Base-by-base conservation (phyloP, 768 basidiomycete genomes). In the Gautieria morchelliformis region DNA sequence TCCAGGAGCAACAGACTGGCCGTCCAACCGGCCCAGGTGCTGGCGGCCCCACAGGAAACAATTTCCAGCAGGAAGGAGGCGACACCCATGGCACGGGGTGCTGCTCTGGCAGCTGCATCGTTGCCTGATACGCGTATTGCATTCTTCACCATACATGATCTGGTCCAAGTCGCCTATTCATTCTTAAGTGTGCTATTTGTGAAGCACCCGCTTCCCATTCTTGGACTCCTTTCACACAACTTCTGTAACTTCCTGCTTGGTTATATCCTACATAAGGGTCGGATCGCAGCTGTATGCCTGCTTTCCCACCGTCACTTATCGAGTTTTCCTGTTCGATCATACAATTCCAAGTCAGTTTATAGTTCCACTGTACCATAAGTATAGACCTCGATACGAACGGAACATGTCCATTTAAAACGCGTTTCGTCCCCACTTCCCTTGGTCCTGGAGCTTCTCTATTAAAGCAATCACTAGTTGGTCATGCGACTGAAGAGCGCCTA, bases 1-100 rank as follows among this genome's bases (percentile, higher is more conserved):
- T 57, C 22, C 58, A 88, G 87, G 86, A 88, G 64, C 86, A 87
- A 71, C 83, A 87, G 73, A 85, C 82, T 17, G 87, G 87, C 20
- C 83, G 87, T 57, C 85, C 86, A 4, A 74, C 59, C 27, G 56
- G 54, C 9, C 48, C 76, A 24, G 76, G 81, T 59, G 66, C 78
- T 35, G 82, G 75, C 42, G 66, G 65, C 20, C 69, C 67, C 20
- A 71, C 70, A 52, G 69, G 71, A 15, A 67, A 80, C 27, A 73
- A 72, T 60, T 78, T 77, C 50, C 69, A 75, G 47, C 68, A 73
- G 52, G 78, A 83, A 37, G 81, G 84, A 52, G 78, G 78, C 37
- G 69, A 77, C 27, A 45, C 20, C 17, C 54, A 54, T 19, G 39
- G 40, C 11, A 63, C 72, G 33, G 78, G 82, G 22, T 90, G 87